Evolutionary conservation across 495 filamentous ascomycete genomes (phyloP).

Genomic region (Trichoderma asperelloides): DNA sequence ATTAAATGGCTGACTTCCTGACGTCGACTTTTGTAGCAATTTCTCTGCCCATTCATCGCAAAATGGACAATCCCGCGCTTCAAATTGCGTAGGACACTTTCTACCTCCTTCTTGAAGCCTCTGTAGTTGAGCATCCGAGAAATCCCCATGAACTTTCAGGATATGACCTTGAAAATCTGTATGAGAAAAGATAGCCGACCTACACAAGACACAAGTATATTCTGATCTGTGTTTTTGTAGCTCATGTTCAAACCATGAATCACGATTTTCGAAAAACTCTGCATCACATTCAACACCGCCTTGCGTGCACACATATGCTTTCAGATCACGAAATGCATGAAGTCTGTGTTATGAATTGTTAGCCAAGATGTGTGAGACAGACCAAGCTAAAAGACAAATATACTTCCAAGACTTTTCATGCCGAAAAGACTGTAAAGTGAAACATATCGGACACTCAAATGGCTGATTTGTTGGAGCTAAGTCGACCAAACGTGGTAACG

Average conservation of each 20-base stretch:
- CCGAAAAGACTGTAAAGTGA: slow-evolving; percentile 18
- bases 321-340: slow-evolving; percentile 27
- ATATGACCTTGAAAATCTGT: neutral
- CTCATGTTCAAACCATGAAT: slow-evolving; percentile 28
- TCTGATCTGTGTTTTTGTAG: slow-evolving; percentile 19
- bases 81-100: neutral
- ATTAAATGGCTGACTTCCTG: neutral
- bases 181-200: neutral
- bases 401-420: slow-evolving; percentile 18
- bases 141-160: slow-evolving; percentile 1
- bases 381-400: neutral
- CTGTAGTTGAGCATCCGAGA: neutral
- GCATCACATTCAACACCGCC: slow-evolving; percentile 17
- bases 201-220: slow-evolving; percentile 22
- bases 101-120: slow-evolving; percentile 8
- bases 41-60: slow-evolving; percentile 17
- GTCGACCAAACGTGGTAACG: slow-evolving; percentile 10
- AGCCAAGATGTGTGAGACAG: neutral
- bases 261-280: slow-evolving; percentile 18
- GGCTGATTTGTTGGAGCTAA: slow-evolving; percentile 8
- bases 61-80: slow-evolving; percentile 15
- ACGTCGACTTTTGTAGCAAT: neutral
- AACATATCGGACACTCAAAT: slow-evolving; percentile 29
- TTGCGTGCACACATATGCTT: slow-evolving; percentile 27
- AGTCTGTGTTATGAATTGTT: slow-evolving; percentile 3